phyloP scores from a whole-genome alignment of 2,329 filamentous ascomycete genomes.

The Fusarium graminum region DNA sequence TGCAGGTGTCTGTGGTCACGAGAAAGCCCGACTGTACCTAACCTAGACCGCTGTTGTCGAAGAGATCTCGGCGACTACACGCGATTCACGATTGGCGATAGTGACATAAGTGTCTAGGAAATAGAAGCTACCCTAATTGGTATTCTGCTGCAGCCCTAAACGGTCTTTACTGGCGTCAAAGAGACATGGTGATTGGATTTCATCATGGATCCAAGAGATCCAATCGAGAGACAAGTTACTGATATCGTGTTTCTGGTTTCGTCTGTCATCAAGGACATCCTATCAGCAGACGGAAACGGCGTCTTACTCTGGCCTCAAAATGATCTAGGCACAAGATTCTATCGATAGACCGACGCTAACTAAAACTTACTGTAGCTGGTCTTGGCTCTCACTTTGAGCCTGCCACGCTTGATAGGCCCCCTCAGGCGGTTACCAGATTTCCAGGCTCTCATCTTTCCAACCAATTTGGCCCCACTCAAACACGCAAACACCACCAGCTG shows the following conservation, averaged over 20 bases:
- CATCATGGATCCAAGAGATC: conserved; percentile 29
- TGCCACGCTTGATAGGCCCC: conserved; percentile 38
- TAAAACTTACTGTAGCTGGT: conserved; percentile 17
- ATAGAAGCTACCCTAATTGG: conserved; percentile 2
- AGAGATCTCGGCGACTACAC: conserved; percentile 36
- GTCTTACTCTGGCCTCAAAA: conserved; percentile 30
- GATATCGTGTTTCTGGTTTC: conserved; percentile 11
- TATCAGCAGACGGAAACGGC: conserved; percentile 11
- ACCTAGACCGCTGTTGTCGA: conserved; percentile 12
- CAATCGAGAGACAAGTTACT: conserved; percentile 19
- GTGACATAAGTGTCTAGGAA: conserved; percentile 1
- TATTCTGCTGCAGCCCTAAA: conserved; percentile 9
- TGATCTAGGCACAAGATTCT: conserved; percentile 11
- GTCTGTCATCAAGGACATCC: conserved; percentile 2
- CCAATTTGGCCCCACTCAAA: conserved; percentile 30
- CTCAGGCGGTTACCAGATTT: conserved; percentile 39
- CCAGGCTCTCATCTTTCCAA: conserved; percentile 7
- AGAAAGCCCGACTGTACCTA: conserved; percentile 19
- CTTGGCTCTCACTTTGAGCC: conserved; percentile 25
- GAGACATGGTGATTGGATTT: conserved; percentile 31
- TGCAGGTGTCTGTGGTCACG: conserved; percentile 33
- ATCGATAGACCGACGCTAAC: conserved; percentile 21
- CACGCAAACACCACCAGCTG: conserved; percentile 21
- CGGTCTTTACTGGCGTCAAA: conserved; percentile 23
- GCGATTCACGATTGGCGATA: conserved; percentile 32